Conservation (phyloP, 2,329 filamentous ascomycete genomes). For the Pestalotiopsis sp. region DNA sequence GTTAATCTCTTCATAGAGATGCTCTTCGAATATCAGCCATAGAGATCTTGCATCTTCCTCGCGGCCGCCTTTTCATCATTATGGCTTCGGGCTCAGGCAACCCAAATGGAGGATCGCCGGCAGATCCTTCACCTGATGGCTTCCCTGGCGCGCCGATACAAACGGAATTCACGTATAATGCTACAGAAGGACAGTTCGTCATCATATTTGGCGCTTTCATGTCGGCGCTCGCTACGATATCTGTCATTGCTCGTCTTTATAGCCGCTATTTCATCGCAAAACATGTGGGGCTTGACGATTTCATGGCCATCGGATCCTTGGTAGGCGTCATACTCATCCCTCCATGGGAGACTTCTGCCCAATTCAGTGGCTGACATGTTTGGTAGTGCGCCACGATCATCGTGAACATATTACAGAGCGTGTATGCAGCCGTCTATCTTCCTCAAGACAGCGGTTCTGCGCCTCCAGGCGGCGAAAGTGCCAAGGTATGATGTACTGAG, state of each 20-base stretch:
- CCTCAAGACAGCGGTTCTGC: background rate
- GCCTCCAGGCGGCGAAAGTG: background rate
- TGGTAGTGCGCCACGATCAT: constrained; percentile 1
- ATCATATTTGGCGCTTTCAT: constrained; percentile 10
- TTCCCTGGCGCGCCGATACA: background rate
- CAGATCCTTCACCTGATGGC: background rate
- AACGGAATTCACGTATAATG: constrained; percentile 2
- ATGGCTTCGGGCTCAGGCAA: background rate
- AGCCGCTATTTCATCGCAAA: constrained; percentile 10
- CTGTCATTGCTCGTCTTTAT: constrained; percentile 9
- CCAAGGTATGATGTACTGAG: background rate
- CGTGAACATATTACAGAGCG: background rate
- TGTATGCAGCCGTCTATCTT: constrained; percentile 8
- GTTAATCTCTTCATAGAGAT: background rate
- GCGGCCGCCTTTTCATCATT: background rate
- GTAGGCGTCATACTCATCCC: background rate
- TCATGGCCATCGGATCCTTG: constrained; percentile 5
- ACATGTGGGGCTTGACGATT: constrained; percentile 11
- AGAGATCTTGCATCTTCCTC: background rate
- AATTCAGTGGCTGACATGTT: background rate
- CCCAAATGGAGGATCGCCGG: background rate
- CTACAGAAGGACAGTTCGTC: constrained; percentile 1
- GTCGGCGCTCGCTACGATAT: background rate
- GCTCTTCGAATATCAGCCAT: background rate
- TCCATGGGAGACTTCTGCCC: background rate